Conservation (phyloP, 2,329 filamentous ascomycete genomes). For the Sporothrix globosa region DNA sequence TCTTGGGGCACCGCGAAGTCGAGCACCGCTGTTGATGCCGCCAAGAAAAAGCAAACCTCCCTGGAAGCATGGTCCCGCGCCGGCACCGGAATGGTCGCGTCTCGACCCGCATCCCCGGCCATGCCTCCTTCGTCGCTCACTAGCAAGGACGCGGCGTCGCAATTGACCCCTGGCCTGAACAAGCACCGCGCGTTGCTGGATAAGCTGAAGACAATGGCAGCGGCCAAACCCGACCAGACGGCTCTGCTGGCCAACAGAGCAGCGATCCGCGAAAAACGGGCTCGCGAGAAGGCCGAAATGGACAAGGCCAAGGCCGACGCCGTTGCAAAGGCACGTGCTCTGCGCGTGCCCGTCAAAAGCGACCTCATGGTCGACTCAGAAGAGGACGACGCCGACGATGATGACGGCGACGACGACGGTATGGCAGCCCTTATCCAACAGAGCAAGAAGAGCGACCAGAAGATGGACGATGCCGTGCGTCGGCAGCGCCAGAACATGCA, state of each 20-base stretch:
- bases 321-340: constrained; percentile 69
- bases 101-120: not conserved
- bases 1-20: constrained; percentile 43
- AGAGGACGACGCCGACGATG: constrained; percentile 69
- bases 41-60: constrained; percentile 41
- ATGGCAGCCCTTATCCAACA: constrained; percentile 54
- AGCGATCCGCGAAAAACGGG: constrained; percentile 73
- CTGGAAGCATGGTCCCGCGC: constrained; percentile 37
- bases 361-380: constrained; percentile 91
- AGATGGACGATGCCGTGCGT: constrained; percentile 53
- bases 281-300: constrained; percentile 74
- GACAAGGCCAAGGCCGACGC: constrained; percentile 71
- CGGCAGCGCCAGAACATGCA: constrained; percentile 58
- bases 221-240: constrained; percentile 46
- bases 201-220: constrained; percentile 48
- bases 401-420: constrained; percentile 64
- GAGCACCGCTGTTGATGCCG: constrained; percentile 23
- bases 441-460: constrained; percentile 53
- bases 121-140: constrained; percentile 40
- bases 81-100: not conserved
- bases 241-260: constrained; percentile 48
- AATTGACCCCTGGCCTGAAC: constrained; percentile 51
- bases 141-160: constrained; percentile 53
- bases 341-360: constrained; percentile 64
- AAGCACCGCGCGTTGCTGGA: constrained; percentile 52